Percentiles rank a stretch among this genome's conserved stretches.
Conservation (phyloP, 805 yeast species). For the Suhomyces tanzawaensis region DNA sequence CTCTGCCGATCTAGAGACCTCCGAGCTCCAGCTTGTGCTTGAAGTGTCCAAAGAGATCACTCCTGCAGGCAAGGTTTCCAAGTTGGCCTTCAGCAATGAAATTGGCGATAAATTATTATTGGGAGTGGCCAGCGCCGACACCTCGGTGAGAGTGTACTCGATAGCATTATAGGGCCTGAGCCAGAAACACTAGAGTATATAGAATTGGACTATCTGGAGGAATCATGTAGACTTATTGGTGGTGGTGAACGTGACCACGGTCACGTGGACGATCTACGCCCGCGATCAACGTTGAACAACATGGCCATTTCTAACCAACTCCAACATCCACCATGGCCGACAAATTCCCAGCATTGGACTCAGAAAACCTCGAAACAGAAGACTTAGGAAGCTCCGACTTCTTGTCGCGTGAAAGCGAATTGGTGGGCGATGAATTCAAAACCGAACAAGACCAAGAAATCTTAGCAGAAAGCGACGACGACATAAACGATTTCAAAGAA, state of each 20-base stretch:
- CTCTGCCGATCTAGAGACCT: background rate
- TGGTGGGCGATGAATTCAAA: conserved; percentile 68
- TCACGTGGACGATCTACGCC: too few species aligned
- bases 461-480: conserved; percentile 40
- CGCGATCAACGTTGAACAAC: background rate
- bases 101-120: conserved; percentile 30
- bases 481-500: conserved; percentile 58
- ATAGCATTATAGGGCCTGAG: too few species aligned
- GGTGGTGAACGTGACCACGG: too few species aligned
- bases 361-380: conserved; percentile 29
- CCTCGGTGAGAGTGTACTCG: conserved; percentile 51
- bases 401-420: conserved; percentile 64
- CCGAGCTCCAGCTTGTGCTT: conserved; percentile 11
- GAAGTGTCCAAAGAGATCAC: conserved; percentile 26
- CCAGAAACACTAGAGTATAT: too few species aligned
- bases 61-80: conserved; percentile 62
- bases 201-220: too few species aligned
- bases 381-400: conserved; percentile 52
- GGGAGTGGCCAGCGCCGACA: conserved; percentile 66
- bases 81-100: conserved; percentile 54
- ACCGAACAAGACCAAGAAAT: conserved; percentile 59
- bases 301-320: background rate
- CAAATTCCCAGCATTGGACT: conserved; percentile 70
- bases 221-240: too few species aligned
- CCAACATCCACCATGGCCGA: conserved; percentile 52